Conservation (phyloP, 106 monocot species). For the Amphibolis antarctica region DNA sequence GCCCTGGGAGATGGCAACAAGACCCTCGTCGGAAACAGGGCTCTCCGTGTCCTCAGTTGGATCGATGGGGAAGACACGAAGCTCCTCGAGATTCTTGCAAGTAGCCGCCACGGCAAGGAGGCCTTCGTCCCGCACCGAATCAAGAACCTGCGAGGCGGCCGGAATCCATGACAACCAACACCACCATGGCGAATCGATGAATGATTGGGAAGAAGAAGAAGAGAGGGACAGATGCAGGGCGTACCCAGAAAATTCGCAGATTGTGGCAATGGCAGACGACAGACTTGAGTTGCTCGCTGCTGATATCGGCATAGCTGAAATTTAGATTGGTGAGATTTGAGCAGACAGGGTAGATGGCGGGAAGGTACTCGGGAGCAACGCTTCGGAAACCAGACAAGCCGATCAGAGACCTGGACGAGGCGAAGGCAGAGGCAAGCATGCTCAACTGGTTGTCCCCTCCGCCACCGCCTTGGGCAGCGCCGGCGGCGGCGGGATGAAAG, state of each 20-base stretch:
- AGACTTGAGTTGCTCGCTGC: conserved; percentile 6
- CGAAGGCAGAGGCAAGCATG: conserved; percentile 2
- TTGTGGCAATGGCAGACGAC: conserved; percentile 10
- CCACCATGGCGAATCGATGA: neutral
- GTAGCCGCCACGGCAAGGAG: conserved; percentile 38
- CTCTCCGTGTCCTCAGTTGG: conserved; percentile 37
- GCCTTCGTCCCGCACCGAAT: conserved; percentile 32
- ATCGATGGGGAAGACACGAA: conserved; percentile 48
- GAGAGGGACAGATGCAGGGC: too few relatives aligned
- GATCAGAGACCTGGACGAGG: conserved; percentile 4
- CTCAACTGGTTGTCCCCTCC: neutral
- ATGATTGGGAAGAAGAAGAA: too few relatives aligned
- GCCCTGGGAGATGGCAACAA: conserved; percentile 63
- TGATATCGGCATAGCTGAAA: conserved; percentile 14
- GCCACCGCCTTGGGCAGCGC: neutral
- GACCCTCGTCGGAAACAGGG: conserved; percentile 55
- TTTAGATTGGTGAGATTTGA: conserved; percentile 13
- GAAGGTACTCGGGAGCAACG: conserved; percentile 10
- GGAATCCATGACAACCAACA: neutral
- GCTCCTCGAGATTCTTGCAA: conserved; percentile 51
- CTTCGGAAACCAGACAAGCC: conserved; percentile 12
- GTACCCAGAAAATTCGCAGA: conserved; percentile 33
- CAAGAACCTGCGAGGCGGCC: conserved; percentile 33
- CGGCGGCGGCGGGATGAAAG: conserved; percentile 7
- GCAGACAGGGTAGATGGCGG: conserved; percentile 10